Evolutionary conservation across 176 grass and related monocot genomes (phyloP).

Genomic region (Ensete ventricosum): DNA sequence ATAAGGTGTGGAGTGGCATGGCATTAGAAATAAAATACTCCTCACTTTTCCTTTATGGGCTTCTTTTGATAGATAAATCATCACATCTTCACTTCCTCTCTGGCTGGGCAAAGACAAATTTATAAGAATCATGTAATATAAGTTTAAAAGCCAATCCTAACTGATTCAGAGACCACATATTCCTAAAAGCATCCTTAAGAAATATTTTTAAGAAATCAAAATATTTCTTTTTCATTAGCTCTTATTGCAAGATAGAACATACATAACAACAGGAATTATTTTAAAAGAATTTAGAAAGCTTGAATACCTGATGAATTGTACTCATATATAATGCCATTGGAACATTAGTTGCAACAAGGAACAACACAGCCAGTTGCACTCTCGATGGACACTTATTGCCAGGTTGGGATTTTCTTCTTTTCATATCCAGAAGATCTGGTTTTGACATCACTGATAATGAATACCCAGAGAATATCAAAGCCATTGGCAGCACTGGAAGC

Average conservation of each 20-base stretch:
- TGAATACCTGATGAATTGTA: constrained; percentile 64
- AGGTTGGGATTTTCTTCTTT: constrained; percentile 23
- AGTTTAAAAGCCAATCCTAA: constrained; percentile 1
- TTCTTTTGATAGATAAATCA: constrained; percentile 74
- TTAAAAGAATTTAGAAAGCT: neutral
- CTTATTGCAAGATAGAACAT: neutral
- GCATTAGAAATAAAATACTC: constrained; percentile 82
- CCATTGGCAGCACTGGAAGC: constrained; percentile 80
- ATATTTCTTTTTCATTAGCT: constrained; percentile 1
- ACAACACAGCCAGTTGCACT: constrained; percentile 44
- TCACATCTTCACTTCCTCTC: constrained; percentile 92
- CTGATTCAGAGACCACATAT: neutral
- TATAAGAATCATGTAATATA: constrained; percentile 26
- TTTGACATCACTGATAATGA: constrained; percentile 51
- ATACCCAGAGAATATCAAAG: constrained; percentile 84
- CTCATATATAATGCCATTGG: constrained; percentile 90
- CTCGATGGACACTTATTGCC: constrained; percentile 22
- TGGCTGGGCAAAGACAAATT: constrained; percentile 26
- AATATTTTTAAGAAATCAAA: constrained; percentile 2
- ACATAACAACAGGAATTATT: neutral
- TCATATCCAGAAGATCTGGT: neutral
- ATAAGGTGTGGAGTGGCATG: constrained; percentile 94
- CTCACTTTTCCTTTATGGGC: constrained; percentile 50
- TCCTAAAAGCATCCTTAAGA: neutral
- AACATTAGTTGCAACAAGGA: constrained; percentile 70